Evolutionary conservation across 352 stramenopile species (phyloP), one percentile per base, ranked within the genome.

Genomic region (Vaucheria bursata): DNA sequence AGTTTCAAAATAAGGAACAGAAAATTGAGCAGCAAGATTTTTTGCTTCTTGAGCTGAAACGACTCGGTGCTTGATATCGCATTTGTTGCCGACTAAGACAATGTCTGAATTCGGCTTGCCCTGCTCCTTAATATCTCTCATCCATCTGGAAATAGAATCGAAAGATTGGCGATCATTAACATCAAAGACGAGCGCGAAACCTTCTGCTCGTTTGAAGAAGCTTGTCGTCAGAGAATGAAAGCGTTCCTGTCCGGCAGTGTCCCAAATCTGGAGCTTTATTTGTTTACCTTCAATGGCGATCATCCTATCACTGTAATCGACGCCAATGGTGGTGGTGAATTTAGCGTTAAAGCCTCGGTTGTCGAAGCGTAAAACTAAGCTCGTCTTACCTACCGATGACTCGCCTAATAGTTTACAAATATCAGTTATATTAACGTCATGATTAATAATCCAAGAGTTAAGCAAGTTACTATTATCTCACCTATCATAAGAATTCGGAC

Each of bases 281-380:
- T 36, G 53, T 87, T 87, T 25, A 87, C 33, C 84, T 39, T 87
- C 83, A 33, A 93, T 85, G 81, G 90, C 90, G 59, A 93, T 85
- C 83, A 92, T 88, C 79, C 92, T 91, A 78, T 92, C 89, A 82
- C 88, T 84, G 79, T 93, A 93, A 85, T 93, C 89, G 0, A 93
- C 88, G 34, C 89, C 89, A 81, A 93, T 92, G 5, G 89, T 93
- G 1, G 88, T 92, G 0, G 92, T 90, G 85, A 92, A 92, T 76
- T 91, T 91, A 1, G 88, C 89, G 59, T 86, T 90, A 79, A 93
- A 93, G 5, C 90, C 87, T 12, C 71, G 64, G 35, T 83, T 83
- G 68, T 84, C 80, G 71, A 81, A 93, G 59, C 89, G 79, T 66
- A 93, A 84, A 12, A 93, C 89, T 7, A 93, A 75, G 52, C 85